phyloP scores from a whole-genome alignment of 331 rosid genomes.

The Prunus yedoensis region DNA sequence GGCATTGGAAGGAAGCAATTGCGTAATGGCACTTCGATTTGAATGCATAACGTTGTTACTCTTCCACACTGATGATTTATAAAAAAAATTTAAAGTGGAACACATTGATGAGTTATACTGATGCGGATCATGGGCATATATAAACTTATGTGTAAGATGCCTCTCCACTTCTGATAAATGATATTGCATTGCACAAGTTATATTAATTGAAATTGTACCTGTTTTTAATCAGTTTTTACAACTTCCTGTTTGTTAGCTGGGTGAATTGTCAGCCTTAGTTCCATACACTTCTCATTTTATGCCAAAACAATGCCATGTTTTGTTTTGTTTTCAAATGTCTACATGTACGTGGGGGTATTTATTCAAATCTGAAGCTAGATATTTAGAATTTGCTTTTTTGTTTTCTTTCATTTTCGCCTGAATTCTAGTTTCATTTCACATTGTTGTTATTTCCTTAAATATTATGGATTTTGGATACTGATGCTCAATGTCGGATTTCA shows the following conservation, averaged over 20 bases:
- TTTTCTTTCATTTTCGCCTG: neutral
- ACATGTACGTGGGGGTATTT: neutral
- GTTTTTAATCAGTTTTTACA: neutral
- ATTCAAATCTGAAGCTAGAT: neutral
- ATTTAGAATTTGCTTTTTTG: neutral
- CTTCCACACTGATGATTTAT: neutral
- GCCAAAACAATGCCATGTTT: neutral
- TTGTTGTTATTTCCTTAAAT: neutral
- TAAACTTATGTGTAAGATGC: neutral
- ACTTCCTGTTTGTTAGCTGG: neutral
- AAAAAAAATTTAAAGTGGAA: neutral
- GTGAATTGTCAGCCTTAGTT: neutral
- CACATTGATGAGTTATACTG: neutral
- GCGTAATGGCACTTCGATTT: neutral
- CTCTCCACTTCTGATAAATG: neutral
- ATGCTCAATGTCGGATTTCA: neutral
- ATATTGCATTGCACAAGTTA: neutral
- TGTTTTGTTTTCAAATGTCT: neutral
- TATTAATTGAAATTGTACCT: neutral
- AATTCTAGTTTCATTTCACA: neutral
- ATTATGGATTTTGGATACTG: neutral
- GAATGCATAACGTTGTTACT: neutral
- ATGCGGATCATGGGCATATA: neutral
- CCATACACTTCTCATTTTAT: neutral
- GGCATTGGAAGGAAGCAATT: neutral